Conservation (phyloP, 2,329 filamentous ascomycete genomes). For the Ophiostoma sp. region DNA sequence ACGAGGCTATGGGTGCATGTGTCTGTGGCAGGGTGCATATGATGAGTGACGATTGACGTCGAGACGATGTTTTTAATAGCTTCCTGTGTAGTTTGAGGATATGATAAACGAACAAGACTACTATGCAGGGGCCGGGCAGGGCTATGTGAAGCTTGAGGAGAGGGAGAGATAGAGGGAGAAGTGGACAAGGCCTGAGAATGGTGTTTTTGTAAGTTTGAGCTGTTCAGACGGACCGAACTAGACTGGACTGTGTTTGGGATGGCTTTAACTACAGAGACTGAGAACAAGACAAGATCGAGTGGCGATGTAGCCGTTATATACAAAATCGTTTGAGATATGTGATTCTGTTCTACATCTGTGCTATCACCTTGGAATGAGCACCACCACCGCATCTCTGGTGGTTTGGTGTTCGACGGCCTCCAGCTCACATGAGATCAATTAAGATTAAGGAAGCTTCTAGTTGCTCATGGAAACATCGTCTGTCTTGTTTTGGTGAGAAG, state of each 20-base stretch:
- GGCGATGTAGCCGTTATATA: conserved; percentile 10
- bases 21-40: conserved; percentile 12
- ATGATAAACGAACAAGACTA: no score
- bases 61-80: background rate
- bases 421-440: background rate
- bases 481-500: background rate
- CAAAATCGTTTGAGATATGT: background rate
- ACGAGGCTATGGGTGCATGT: conserved; percentile 10
- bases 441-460: background rate
- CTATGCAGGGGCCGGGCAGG: no score
- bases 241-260: background rate
- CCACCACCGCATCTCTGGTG: background rate
- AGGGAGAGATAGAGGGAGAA: no score
- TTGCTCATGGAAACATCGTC: background rate
- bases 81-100: no score
- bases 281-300: background rate
- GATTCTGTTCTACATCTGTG: no score
- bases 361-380: background rate
- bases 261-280: background rate
- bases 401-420: background rate
- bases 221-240: background rate
- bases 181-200: no score
- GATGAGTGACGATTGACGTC: conserved; percentile 4
- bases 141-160: no score
- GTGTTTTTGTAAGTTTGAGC: background rate